phyloP scores from a whole-genome alignment of 2,329 filamentous ascomycete species.

The Cladosporium sp. region DNA sequence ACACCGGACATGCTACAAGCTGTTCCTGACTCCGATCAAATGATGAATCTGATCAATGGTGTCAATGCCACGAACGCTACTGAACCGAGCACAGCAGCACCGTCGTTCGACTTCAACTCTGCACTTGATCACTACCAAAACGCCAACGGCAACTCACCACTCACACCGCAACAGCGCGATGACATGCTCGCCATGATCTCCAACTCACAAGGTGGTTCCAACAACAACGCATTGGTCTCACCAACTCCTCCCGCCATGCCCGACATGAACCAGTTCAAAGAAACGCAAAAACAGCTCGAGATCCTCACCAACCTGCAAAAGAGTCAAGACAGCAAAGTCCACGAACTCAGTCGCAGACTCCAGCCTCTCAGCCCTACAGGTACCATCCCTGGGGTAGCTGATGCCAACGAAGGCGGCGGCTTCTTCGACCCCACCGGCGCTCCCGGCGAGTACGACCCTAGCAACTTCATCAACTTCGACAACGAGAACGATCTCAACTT shows the following conservation, averaged over 20 bases:
- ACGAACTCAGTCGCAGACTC: constrained; percentile 71
- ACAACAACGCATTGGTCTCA: constrained; percentile 60
- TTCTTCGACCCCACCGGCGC: constrained; percentile 42
- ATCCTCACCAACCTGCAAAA: constrained; percentile 75
- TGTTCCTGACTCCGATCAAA: constrained; percentile 48
- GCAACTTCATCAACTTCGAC: constrained; percentile 58
- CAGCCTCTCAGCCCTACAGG: constrained; percentile 80
- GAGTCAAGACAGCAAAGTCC: constrained; percentile 75
- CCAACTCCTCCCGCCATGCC: constrained; percentile 59
- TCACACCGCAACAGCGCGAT: constrained; percentile 51
- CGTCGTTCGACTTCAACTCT: constrained; percentile 49
- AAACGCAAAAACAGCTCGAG: constrained; percentile 75
- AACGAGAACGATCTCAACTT: constrained; percentile 47
- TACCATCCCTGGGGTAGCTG: constrained; percentile 67
- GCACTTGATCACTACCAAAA: constrained; percentile 52
- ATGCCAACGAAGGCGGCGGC: constrained; percentile 40
- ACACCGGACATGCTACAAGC: constrained; percentile 40
- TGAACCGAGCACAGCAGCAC: constrained; percentile 37
- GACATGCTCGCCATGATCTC: constrained; percentile 47
- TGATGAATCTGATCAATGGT: constrained; percentile 54
- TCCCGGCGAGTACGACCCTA: constrained; percentile 53
- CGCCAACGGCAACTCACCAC: constrained; percentile 48
- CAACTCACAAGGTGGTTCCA: constrained; percentile 30
- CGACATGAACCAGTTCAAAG: constrained; percentile 63
- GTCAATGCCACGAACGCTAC: constrained; percentile 45